A percentile compares a stretch with the other conserved stretches of the same genome.
These are phyloP conservation scores for Globisporangium emineosum DNA, from an alignment of 352 stramenopile species.

Conservation along the genomic window DNA sequence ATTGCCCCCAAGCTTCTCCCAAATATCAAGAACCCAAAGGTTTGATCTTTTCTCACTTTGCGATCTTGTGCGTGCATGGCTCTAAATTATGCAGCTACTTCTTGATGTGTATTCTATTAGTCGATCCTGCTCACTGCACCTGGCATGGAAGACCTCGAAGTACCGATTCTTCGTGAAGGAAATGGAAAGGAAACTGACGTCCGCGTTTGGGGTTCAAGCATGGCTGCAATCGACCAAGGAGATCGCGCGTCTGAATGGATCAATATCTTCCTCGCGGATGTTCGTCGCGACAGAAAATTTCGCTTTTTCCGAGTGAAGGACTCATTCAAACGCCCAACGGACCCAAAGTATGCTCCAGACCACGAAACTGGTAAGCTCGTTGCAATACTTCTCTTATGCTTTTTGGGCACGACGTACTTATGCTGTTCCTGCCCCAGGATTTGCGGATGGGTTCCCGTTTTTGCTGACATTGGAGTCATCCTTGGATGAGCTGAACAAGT, in stretches of 20 bases:
- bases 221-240: conserved; percentile 62
- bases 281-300: conserved; percentile 31
- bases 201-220: conserved; percentile 55
- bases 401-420: background rate
- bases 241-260: conserved; percentile 60
- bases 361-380: conserved; percentile 36
- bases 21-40: conserved; percentile 38
- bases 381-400: background rate
- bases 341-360: conserved; percentile 57
- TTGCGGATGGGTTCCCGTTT: conserved; percentile 80
- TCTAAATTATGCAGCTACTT: background rate
- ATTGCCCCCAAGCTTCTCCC: conserved; percentile 56
- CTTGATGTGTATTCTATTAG: conserved; percentile 12
- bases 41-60: conserved; percentile 5
- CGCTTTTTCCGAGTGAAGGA: conserved; percentile 63
- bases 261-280: conserved; percentile 43
- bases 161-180: conserved; percentile 43
- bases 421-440: conserved; percentile 27
- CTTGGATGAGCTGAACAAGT: conserved; percentile 55
- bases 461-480: conserved; percentile 59
- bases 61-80: background rate
- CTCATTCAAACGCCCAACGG: conserved; percentile 46
- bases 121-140: conserved; percentile 53
- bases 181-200: conserved; percentile 34
- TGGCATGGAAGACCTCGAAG: conserved; percentile 56